Percentiles rank a stretch among this genome's conserved stretches.
Evolutionary conservation across 441 rosid genomes (phyloP).

Genomic region (Corymbia citriodora): DNA sequence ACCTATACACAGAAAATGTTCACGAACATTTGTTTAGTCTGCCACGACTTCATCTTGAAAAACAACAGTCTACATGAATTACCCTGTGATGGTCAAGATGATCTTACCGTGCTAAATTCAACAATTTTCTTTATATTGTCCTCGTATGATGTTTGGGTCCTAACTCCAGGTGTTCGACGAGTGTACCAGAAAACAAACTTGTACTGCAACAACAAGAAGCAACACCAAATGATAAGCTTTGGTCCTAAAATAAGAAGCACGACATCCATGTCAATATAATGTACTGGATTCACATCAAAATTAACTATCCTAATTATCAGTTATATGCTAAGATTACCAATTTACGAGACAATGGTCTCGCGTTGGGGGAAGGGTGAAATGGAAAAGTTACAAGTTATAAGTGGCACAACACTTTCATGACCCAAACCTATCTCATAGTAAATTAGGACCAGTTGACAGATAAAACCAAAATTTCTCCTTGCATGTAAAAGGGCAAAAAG

Average conservation of each 20-base stretch:
- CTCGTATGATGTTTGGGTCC: slow-evolving; percentile 84
- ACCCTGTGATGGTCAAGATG: neutral
- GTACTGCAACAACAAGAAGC: slow-evolving; percentile 37
- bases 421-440: neutral
- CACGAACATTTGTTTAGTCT: neutral
- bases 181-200: slow-evolving; percentile 92
- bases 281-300: neutral
- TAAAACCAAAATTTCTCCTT: neutral
- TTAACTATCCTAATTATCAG: neutral
- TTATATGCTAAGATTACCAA: neutral
- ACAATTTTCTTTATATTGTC: slow-evolving; percentile 92
- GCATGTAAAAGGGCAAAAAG: neutral
- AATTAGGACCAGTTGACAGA: neutral
- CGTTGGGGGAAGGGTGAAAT: neutral
- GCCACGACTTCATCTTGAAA: slow-evolving; percentile 4
- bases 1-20: slow-evolving; percentile 35
- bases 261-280: neutral
- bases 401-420: neutral
- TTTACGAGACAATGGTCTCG: neutral
- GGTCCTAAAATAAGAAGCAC: neutral
- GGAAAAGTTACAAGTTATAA: neutral
- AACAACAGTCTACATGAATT: neutral
- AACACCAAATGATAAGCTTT: neutral
- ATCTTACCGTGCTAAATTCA: slow-evolving; percentile 83
- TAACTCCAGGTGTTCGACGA: slow-evolving; percentile 85